Conservation (phyloP, 148 eudicot species). For the Fallopia convolvulus region DNA sequence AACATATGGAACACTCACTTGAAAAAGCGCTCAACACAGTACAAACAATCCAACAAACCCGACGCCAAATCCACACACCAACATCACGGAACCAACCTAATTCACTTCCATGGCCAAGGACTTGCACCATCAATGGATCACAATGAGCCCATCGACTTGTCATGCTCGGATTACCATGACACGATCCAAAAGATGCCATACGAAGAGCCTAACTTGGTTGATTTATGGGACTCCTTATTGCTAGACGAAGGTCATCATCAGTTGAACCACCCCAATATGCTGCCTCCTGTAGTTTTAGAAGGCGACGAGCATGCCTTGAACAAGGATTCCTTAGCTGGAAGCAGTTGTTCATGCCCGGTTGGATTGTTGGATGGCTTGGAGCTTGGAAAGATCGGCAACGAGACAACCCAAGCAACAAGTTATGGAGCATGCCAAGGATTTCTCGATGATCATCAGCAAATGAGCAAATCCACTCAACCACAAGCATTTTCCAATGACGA, state of each 20-base stretch:
- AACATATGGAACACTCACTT: conserved; percentile 97
- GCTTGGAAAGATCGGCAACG: neutral
- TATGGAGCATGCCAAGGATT: neutral
- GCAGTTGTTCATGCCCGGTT: neutral
- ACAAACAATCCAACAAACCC: neutral
- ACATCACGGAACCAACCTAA: too few species aligned
- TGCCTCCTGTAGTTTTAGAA: neutral
- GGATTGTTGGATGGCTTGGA: neutral
- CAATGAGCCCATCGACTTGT: neutral
- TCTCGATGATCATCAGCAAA: neutral
- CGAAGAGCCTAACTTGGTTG: neutral
- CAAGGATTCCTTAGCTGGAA: neutral
- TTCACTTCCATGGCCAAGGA: neutral
- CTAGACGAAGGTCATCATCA: neutral
- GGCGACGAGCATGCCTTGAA: neutral
- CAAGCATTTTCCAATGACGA: too few species aligned
- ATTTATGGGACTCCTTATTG: neutral
- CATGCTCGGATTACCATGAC: neutral
- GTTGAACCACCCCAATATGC: neutral
- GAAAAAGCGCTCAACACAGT: conserved; percentile 38
- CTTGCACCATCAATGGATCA: neutral
- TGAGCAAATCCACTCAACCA: neutral
- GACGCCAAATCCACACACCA: neutral
- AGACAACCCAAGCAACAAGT: neutral
- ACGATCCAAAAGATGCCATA: neutral